Base-by-base conservation (phyloP, 176 grass and related monocot genomes). In the Oryza rufipogon region DNA sequence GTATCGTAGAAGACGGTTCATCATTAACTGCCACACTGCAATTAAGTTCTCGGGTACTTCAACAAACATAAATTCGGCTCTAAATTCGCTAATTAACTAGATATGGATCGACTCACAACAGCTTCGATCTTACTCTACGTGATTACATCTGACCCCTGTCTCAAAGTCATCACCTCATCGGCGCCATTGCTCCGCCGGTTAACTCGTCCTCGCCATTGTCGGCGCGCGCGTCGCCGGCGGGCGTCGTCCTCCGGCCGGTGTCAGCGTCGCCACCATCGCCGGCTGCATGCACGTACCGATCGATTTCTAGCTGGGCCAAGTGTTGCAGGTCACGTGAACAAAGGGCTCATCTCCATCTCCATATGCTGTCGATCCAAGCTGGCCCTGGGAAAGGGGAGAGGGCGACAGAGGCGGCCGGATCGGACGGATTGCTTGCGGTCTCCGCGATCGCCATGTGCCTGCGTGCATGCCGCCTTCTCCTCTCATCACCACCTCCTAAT, bases 391-490 rank as follows among this genome's bases (percentile, higher is more conserved):
- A 65, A 80, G 60, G 13, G 19, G 13, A 0, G 20, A n/a, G 45
- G 67, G 34, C 20, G 58, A 63, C 58, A 63, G 58, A 63, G 58
- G 58, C 58, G 58, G 58, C 58, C n/a, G 58, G 32, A 1, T 20
- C 5, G 45, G 22, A 16, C 28, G 67, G 65, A 77, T 90, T 90
- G 80, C 80, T 82, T 90, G 28, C 28, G 2, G 15, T 69, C 88
- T 49, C 84, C 80, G 84, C 88, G 75, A 90, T 41, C 48, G 49
- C 47, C 88, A 86, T 79, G 88, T 83, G 84, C 66, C n/a, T 11
- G 79, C 65, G 70, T 83, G 47, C 47, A 49, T 49, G 70, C 39
- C 22, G 13, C 32, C 11, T 20, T 44, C 41, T 49, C 63, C 66
- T 36, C 25, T 36, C 25, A 15, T 64, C 49, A 14, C 49, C 49